Percentiles rank a stretch among this genome's conserved stretches.
These are phyloP conservation scores for Leccinum fuscescens DNA, from an alignment of 1,284 basidiomycete genomes.

Conservation along the genomic window DNA sequence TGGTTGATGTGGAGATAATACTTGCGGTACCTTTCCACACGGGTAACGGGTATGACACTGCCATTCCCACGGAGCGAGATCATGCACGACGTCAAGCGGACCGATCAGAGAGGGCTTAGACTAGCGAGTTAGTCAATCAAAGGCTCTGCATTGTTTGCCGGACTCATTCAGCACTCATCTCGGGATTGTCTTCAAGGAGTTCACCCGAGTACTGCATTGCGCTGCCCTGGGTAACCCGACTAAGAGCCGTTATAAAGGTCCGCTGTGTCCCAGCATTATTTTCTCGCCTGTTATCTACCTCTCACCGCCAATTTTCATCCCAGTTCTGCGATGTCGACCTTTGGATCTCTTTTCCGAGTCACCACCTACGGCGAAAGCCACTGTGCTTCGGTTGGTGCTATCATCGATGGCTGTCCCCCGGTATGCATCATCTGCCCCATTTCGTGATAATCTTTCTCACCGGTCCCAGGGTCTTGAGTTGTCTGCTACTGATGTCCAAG, in stretches of 20 bases:
- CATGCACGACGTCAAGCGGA: background rate
- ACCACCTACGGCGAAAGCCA: slow-evolving; percentile 99
- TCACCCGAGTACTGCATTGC: slow-evolving; percentile 27
- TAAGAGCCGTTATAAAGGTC: slow-evolving; percentile 20
- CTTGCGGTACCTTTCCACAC: slow-evolving; percentile 2
- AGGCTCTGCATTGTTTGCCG: slow-evolving; percentile 3
- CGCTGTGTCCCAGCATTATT: slow-evolving; percentile 7
- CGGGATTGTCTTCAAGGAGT: slow-evolving; percentile 11
- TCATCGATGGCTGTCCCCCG: slow-evolving; percentile 96
- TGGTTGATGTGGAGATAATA: slow-evolving; percentile 1
- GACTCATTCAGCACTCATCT: background rate
- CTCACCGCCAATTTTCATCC: slow-evolving; percentile 12
- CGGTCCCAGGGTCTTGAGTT: slow-evolving; percentile 75
- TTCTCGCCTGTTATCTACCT: slow-evolving; percentile 1
- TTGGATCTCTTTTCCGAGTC: slow-evolving; percentile 87
- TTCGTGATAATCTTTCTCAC: slow-evolving; percentile 14
- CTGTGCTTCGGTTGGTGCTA: slow-evolving; percentile 94
- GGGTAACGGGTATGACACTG: background rate
- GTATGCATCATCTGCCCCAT: slow-evolving; percentile 44
- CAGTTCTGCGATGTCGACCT: slow-evolving; percentile 79
- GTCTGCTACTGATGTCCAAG: slow-evolving; percentile 83
- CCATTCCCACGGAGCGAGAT: slow-evolving; percentile 25
- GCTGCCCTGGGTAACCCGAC: slow-evolving; percentile 6
- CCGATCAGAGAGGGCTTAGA: background rate
- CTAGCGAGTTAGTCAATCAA: background rate